A percentile compares a stretch with the other conserved stretches of the same genome.
These are phyloP conservation scores for Penicillium sp. DNA, from an alignment of 2,329 filamentous ascomycete species.

Conservation along the genomic window DNA sequence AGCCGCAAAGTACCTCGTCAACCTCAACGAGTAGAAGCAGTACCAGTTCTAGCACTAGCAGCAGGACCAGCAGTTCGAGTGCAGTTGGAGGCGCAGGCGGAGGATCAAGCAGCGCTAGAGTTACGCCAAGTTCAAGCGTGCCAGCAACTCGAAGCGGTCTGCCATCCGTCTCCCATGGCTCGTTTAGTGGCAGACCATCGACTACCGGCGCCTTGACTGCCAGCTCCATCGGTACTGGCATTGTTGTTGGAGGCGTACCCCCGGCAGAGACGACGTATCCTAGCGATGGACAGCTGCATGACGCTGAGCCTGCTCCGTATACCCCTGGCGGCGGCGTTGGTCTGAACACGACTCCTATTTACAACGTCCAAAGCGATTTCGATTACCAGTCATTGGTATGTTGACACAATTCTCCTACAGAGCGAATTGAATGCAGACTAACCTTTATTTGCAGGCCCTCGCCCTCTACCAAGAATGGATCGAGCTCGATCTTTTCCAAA, in stretches of 20 bases:
- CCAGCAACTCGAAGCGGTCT: constrained; percentile 41
- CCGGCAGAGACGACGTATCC: constrained; percentile 66
- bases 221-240: constrained; percentile 48
- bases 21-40: not conserved
- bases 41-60: not conserved
- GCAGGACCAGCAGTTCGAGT: not conserved
- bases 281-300: constrained; percentile 64
- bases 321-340: constrained; percentile 68
- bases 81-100: not conserved
- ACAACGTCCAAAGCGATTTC: constrained; percentile 75
- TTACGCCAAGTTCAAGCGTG: constrained; percentile 1
- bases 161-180: constrained; percentile 61
- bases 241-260: constrained; percentile 56
- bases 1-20: not conserved
- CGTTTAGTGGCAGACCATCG: constrained; percentile 63
- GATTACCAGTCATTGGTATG: constrained; percentile 69
- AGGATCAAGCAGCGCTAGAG: not conserved
- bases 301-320: constrained; percentile 67
- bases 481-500: constrained; percentile 77
- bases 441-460: constrained; percentile 47
- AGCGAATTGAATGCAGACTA: not conserved
- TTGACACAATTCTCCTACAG: not conserved
- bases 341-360: constrained; percentile 70
- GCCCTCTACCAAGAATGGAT: constrained; percentile 81
- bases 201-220: constrained; percentile 65